Percentiles rank a stretch among this genome's conserved stretches.
Conservation (phyloP, 139 green algal species). For the Picochlorum sp. region DNA sequence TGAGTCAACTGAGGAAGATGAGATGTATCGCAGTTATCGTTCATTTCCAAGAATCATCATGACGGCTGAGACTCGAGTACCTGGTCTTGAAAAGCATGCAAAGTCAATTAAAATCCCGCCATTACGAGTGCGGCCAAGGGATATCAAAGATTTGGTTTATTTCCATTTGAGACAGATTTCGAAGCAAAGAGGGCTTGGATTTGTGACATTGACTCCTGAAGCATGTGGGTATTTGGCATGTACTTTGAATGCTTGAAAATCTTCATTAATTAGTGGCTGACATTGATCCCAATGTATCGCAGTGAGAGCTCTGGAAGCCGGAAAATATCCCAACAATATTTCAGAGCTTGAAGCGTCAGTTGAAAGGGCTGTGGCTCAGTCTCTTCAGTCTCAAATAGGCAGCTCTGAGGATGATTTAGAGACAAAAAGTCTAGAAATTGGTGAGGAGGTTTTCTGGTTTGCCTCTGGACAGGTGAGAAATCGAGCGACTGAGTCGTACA, state of each 20-base stretch:
- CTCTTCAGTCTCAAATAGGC: background rate
- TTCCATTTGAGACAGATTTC: slow-evolving; percentile 34
- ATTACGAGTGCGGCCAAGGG: slow-evolving; percentile 48
- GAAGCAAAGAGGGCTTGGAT: slow-evolving; percentile 4
- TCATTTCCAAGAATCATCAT: slow-evolving; percentile 26
- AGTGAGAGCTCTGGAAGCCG: slow-evolving; percentile 43
- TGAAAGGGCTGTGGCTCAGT: slow-evolving; percentile 45
- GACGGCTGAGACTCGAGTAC: slow-evolving; percentile 26
- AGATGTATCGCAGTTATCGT: background rate
- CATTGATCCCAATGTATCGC: too few species aligned
- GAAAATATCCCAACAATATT: slow-evolving; percentile 57
- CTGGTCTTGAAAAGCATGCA: slow-evolving; percentile 19
- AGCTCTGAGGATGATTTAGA: background rate
- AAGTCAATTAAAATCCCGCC: slow-evolving; percentile 53
- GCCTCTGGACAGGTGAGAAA: slow-evolving; percentile 19
- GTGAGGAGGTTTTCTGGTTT: slow-evolving; percentile 45
- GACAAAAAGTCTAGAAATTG: slow-evolving; percentile 7
- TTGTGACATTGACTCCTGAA: slow-evolving; percentile 31
- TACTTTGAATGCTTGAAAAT: too few species aligned
- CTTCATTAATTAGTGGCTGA: too few species aligned
- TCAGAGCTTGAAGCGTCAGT: slow-evolving; percentile 47
- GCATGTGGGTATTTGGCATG: too few species aligned
- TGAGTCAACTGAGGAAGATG: background rate
- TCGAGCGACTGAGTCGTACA: too few species aligned
- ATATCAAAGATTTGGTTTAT: slow-evolving; percentile 43